phyloP scores from a whole-genome alignment of 2,329 filamentous ascomycete genomes.

The Clonostachys sp. region DNA sequence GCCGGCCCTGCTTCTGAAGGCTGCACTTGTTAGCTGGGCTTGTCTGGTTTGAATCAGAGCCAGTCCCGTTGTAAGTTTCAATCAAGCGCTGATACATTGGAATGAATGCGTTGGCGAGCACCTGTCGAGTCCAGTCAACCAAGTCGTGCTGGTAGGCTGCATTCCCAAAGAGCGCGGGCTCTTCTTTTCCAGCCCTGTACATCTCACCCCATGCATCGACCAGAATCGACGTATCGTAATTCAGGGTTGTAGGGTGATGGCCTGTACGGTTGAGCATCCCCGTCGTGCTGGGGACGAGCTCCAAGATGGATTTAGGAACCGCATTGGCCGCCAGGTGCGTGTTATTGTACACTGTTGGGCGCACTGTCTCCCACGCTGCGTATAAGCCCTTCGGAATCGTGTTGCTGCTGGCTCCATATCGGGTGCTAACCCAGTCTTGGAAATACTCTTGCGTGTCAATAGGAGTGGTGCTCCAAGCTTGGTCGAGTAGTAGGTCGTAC shows the following conservation, averaged over 20 bases:
- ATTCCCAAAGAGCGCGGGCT: background rate
- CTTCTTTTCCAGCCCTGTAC: background rate
- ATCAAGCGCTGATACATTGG: background rate
- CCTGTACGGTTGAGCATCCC: background rate
- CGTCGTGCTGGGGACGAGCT: background rate
- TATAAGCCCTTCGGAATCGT: background rate
- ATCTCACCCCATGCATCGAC: background rate
- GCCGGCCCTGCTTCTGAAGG: background rate
- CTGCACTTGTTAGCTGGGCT: no score
- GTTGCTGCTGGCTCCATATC: constrained; percentile 22
- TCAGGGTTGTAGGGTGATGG: background rate
- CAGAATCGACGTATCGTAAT: background rate
- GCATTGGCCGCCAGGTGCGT: background rate
- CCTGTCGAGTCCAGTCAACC: background rate
- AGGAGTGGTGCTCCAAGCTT: constrained; percentile 38
- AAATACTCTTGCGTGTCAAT: constrained; percentile 41
- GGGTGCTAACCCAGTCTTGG: constrained; percentile 32
- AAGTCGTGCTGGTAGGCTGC: background rate
- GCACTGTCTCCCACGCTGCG: background rate
- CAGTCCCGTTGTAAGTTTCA: background rate
- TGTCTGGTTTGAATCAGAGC: background rate
- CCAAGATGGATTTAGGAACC: background rate
- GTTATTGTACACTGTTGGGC: background rate
- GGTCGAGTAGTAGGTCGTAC: constrained; percentile 43
- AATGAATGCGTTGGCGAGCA: background rate